A percentile compares a stretch with the other conserved stretches of the same genome.
Conservation (phyloP, 192 early-diverging fungal genomes). For the Mortierella alpina region DNA sequence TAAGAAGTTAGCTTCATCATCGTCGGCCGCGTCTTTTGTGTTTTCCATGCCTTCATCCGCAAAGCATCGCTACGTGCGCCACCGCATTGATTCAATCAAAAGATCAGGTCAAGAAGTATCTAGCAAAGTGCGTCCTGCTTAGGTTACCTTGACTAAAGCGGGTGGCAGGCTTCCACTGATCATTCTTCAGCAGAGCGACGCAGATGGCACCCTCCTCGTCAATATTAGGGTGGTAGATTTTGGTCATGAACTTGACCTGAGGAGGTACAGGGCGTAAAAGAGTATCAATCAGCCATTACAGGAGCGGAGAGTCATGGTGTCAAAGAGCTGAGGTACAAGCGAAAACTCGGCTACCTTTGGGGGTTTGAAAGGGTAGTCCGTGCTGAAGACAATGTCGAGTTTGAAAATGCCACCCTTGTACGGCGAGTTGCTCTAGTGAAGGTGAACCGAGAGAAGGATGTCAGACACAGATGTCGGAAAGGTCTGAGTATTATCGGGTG, state of each 20-base stretch:
- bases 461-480: not conserved
- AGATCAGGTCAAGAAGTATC: constrained; percentile 1
- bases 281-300: not conserved
- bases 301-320: not conserved
- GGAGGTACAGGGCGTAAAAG: not conserved
- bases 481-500: not conserved
- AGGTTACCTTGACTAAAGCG: constrained; percentile 69
- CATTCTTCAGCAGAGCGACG: constrained; percentile 77
- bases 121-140: not conserved
- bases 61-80: too few species aligned
- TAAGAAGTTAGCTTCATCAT: too few species aligned
- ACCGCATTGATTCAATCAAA: not conserved
- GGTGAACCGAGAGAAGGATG: not conserved
- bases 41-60: too few species aligned
- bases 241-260: constrained; percentile 78
- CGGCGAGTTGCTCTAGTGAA: constrained; percentile 61
- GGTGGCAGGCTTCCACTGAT: constrained; percentile 89
- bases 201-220: constrained; percentile 88
- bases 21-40: too few species aligned
- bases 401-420: constrained; percentile 81
- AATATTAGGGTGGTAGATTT: constrained; percentile 86
- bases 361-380: constrained; percentile 87
- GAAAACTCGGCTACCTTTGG: constrained; percentile 63
- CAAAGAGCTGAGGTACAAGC: not conserved
- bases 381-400: constrained; percentile 73